Evolutionary conservation across 345 rosid genomes (phyloP).

Genomic region (Viola odorata): DNA sequence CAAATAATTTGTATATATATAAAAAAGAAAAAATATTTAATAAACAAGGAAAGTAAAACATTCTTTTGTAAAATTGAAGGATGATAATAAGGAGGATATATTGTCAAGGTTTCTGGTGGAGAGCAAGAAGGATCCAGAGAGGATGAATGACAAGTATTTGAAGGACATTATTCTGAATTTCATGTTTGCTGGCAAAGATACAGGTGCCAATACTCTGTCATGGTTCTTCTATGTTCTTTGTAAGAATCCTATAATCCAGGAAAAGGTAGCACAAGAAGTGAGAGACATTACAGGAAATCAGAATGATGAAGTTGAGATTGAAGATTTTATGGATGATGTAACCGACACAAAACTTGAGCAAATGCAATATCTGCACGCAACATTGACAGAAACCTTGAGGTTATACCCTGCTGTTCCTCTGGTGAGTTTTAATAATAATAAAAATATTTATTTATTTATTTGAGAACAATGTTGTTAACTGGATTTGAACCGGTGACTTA

Average conservation of each 20-base stretch:
- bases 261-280: conserved; percentile 49
- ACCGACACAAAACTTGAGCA: conserved; percentile 40
- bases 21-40: too few species aligned
- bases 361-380: conserved; percentile 75
- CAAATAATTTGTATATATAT: too few species aligned
- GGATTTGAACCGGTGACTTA: too few species aligned
- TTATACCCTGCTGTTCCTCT: conserved; percentile 54
- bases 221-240: conserved; percentile 73
- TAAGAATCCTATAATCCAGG: conserved; percentile 58
- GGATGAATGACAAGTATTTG: conserved; percentile 47
- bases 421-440: too few species aligned
- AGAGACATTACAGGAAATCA: conserved; percentile 27
- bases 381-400: conserved; percentile 66
- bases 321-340: conserved; percentile 34
- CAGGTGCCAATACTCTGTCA: conserved; percentile 43
- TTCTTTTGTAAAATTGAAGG: too few species aligned
- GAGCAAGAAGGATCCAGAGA: conserved; percentile 48
- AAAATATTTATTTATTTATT: too few species aligned
- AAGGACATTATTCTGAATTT: conserved; percentile 58
- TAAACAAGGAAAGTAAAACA: too few species aligned
- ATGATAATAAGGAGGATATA: conserved; percentile 51
- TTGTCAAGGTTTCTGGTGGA: conserved; percentile 48
- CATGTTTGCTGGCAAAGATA: conserved; percentile 65
- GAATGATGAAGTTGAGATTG: conserved; percentile 16
- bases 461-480: too few species aligned